Conservation (phyloP, 768 basidiomycete species). For the Tulasnella sp. region DNA sequence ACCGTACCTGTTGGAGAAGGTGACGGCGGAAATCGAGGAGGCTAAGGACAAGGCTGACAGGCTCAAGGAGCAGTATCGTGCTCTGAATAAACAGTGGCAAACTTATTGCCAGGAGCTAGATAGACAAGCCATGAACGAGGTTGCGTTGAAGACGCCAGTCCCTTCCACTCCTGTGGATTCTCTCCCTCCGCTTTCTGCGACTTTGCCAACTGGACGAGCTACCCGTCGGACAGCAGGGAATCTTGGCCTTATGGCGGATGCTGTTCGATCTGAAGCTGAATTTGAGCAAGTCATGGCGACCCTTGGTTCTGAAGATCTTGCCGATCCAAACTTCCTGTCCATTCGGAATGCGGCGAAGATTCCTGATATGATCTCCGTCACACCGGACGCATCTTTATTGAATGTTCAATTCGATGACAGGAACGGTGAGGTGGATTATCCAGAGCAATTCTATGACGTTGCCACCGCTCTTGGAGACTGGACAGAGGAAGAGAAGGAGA, state of each 20-base stretch:
- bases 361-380: conserved; percentile 78
- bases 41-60: conserved; percentile 37
- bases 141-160: conserved; percentile 11
- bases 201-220: conserved; percentile 36
- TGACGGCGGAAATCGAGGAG: background rate
- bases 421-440: conserved; percentile 66
- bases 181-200: conserved; percentile 22
- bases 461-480: conserved; percentile 64
- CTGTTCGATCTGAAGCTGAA: conserved; percentile 87
- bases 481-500: conserved; percentile 71
- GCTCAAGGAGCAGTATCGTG: conserved; percentile 53
- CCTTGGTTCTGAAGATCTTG: conserved; percentile 79
- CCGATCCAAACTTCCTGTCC: conserved; percentile 84
- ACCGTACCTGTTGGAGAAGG: background rate
- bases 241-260: conserved; percentile 47
- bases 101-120: conserved; percentile 59
- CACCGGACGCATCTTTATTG: conserved; percentile 29
- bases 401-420: conserved; percentile 68
- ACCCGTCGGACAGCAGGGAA: conserved; percentile 52
- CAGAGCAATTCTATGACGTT: conserved; percentile 56
- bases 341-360: conserved; percentile 71
- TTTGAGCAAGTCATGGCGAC: conserved; percentile 97
- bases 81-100: conserved; percentile 59
- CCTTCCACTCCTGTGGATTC: conserved; percentile 29
- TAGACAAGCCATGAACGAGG: conserved; percentile 25